These are phyloP conservation scores for Fusarium chuoi DNA, from an alignment of 2,329 filamentous ascomycete species.

Conservation along the genomic window DNA sequence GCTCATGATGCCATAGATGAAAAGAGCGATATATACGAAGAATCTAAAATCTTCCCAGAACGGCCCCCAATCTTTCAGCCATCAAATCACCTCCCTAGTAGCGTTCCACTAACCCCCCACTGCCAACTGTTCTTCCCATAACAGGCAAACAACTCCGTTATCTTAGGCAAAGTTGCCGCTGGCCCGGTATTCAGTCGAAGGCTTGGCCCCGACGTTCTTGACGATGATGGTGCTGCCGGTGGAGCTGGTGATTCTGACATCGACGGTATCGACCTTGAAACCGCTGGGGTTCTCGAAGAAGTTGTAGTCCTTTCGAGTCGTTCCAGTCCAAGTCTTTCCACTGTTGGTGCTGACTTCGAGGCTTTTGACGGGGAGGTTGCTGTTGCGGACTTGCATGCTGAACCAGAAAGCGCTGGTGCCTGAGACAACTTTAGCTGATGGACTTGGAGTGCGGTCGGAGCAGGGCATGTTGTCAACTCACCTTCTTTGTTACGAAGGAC, in stretches of 20 bases:
- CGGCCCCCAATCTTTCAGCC: neutral
- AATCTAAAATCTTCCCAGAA: neutral
- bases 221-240: conserved; percentile 63
- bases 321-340: conserved; percentile 66
- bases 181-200: conserved; percentile 44
- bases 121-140: no score
- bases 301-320: conserved; percentile 65
- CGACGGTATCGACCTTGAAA: conserved; percentile 63
- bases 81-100: neutral
- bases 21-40: neutral
- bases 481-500: conserved; percentile 57
- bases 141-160: no score
- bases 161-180: conserved; percentile 46
- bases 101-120: neutral
- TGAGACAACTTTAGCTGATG: neutral
- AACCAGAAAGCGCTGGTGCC: conserved; percentile 49
- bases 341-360: conserved; percentile 71
- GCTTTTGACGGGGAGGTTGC: conserved; percentile 64
- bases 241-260: conserved; percentile 65
- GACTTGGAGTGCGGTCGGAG: accelerated
- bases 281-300: conserved; percentile 70
- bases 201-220: conserved; percentile 58
- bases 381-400: conserved; percentile 69
- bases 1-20: neutral
- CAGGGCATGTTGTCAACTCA: conserved; percentile 39